phyloP scores from a whole-genome alignment of 2,329 filamentous ascomycete genomes.

The Stagonosporopsis cucurbitacearum region DNA sequence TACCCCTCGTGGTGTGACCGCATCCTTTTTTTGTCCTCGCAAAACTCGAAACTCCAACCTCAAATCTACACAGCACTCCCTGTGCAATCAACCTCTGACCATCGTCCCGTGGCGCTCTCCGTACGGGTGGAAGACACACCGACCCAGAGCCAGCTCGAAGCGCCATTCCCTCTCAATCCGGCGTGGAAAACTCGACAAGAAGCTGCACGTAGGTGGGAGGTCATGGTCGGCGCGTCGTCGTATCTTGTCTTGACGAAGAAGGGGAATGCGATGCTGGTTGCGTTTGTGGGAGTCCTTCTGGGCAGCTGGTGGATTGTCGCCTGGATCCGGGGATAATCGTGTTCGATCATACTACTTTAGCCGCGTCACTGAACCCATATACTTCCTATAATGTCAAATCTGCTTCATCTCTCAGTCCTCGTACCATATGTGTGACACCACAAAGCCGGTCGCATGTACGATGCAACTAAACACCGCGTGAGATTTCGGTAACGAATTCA shows the following conservation, averaged over 20 bases:
- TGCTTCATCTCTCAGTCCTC: too few relatives aligned
- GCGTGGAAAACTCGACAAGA: conserved; percentile 62
- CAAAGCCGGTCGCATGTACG: too few relatives aligned
- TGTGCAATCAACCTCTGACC: conserved; percentile 82
- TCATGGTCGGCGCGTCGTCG: conserved; percentile 64
- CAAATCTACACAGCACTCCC: conserved; percentile 76
- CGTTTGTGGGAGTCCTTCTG: conserved; percentile 34
- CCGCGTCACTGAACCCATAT: too few relatives aligned
- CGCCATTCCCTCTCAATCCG: conserved; percentile 65
- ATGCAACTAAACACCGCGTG: too few relatives aligned
- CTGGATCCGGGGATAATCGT: too few relatives aligned
- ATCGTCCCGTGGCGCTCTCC: conserved; percentile 80
- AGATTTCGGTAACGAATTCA: too few relatives aligned
- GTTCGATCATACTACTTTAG: too few relatives aligned
- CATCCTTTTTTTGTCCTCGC: conserved; percentile 70
- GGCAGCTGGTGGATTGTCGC: conserved; percentile 30
- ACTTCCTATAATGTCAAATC: too few relatives aligned
- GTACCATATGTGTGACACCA: too few relatives aligned
- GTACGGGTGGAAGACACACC: conserved; percentile 67
- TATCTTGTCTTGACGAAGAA: conserved; percentile 60
- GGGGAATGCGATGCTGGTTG: conserved; percentile 51
- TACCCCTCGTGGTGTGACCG: conserved; percentile 93
- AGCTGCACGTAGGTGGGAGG: conserved; percentile 63
- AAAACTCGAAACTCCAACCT: conserved; percentile 60
- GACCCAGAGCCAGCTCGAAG: conserved; percentile 22